These are phyloP conservation scores for Coprinopsis cinerea DNA, from an alignment of 768 basidiomycete species.

Conservation along the genomic window DNA sequence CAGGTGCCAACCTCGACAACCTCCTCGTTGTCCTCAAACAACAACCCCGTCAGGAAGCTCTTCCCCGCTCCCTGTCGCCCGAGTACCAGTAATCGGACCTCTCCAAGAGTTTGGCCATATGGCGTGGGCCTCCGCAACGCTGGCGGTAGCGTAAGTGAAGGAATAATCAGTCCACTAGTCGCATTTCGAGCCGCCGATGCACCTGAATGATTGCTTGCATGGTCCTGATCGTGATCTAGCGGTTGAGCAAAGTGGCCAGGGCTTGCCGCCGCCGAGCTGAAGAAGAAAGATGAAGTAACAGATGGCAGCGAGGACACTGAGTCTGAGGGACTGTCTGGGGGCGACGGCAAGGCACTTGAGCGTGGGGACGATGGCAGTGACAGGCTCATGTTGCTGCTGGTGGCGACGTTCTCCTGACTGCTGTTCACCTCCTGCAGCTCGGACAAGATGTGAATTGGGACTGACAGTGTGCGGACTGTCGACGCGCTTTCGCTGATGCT, in stretches of 20 bases:
- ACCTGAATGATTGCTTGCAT: slow-evolving; percentile 18
- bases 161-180: slow-evolving; percentile 53
- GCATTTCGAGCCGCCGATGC: slow-evolving; percentile 16
- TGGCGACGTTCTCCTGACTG: not conserved
- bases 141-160: slow-evolving; percentile 57
- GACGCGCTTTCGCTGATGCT: slow-evolving; percentile 10
- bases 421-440: slow-evolving; percentile 6
- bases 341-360: slow-evolving; percentile 47
- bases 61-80: slow-evolving; percentile 38
- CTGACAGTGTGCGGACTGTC: slow-evolving; percentile 5
- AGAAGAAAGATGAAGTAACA: slow-evolving; percentile 71
- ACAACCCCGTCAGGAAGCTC: slow-evolving; percentile 38
- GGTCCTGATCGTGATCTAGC: slow-evolving; percentile 11
- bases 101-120: slow-evolving; percentile 64
- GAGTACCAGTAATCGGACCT: slow-evolving; percentile 51
- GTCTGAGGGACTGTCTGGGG: slow-evolving; percentile 56
- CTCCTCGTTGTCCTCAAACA: slow-evolving; percentile 63
- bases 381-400: slow-evolving; percentile 5
- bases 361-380: slow-evolving; percentile 44
- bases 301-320: slow-evolving; percentile 69
- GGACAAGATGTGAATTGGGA: not conserved
- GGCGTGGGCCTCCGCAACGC: slow-evolving; percentile 59
- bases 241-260: slow-evolving; percentile 33
- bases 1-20: slow-evolving; percentile 57
- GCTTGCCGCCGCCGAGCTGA: slow-evolving; percentile 66